Evolutionary conservation across 2,329 filamentous ascomycete genomes (phyloP), one percentile per base, ranked within the genome.

Genomic region (Plectosphaerella sp.): DNA sequence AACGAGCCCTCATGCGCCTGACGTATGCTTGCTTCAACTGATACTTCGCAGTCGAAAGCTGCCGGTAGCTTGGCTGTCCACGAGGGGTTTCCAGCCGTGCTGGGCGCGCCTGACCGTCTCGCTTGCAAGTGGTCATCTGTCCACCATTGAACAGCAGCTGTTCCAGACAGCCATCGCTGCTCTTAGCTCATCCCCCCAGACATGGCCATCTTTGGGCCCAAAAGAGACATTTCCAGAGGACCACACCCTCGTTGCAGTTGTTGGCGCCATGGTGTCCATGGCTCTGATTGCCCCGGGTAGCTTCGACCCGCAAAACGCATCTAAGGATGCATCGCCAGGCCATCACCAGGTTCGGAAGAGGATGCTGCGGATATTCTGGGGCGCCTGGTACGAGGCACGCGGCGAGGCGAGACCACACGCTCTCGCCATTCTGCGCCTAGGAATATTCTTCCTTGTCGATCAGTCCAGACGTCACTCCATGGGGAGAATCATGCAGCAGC

Each of bases 281-380:
- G 18, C 47, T 28, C 12, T 28, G 18, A 11, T 28, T 14, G 33
- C 47, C 16, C 7, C n/a, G 28, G 35, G 12, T n/a, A 39, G 20
- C 18, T 41, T 48, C 47, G 33, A 22, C 14, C 7, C 25, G 22
- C 10, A 11, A 20, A n/a, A 25, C 28, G 16, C 11, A 16, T 15
- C 15, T 7, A 16, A 14, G 14, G 14, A 15, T 14, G 14, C 7
- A 14, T 18, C 37, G 10, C 37, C 14, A 16, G 10, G 37, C 15
- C 24, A 14, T 25, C 24, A 25, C n/a, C 51, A 28, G 39, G 48
- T 36, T 4, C 45, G 50, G 24, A 50, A 35, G 18, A 28, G 20
- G 9, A 28, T 57, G 9, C 16, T 50, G 16, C 50, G 54, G 1
- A 28, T 56, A 18, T 18, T 57, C 12, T 42, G 52, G 28, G 53